Evolutionary conservation across 1,284 basidiomycete species (phyloP).

Genomic region (Cryptococcus sp.): DNA sequence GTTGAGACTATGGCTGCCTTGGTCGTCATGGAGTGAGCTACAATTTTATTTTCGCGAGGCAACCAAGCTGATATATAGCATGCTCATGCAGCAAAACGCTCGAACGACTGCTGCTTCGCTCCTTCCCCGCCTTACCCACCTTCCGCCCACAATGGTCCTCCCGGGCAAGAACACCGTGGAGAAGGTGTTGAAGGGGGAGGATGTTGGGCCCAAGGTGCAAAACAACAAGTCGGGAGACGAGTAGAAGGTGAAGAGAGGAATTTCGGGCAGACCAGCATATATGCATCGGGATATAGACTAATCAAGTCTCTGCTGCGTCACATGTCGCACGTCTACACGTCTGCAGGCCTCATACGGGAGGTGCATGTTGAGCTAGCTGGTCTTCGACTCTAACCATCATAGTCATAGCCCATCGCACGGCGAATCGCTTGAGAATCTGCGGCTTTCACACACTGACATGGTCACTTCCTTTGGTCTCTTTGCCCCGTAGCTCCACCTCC

Average conservation of each 20-base stretch:
- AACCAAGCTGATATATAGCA: slow-evolving; percentile 38
- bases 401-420: too few species aligned
- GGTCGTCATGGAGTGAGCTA: slow-evolving; percentile 83
- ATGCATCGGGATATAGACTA: slow-evolving; percentile 1
- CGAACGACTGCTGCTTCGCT: slow-evolving; percentile 61
- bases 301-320: too few species aligned
- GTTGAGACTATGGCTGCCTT: slow-evolving; percentile 97
- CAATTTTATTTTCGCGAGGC: background rate
- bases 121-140: slow-evolving; percentile 70
- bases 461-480: too few species aligned
- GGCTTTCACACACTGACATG: too few species aligned
- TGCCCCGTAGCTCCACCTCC: too few species aligned
- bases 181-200: slow-evolving; percentile 19
- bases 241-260: slow-evolving; percentile 10
- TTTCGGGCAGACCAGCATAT: slow-evolving; percentile 7
- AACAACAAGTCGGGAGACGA: slow-evolving; percentile 32
- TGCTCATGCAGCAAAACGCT: slow-evolving; percentile 77
- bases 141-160: slow-evolving; percentile 68
- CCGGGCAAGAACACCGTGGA: slow-evolving; percentile 37
- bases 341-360: too few species aligned
- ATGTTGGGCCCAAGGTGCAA: slow-evolving; percentile 18
- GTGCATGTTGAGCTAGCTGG: too few species aligned
- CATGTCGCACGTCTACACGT: too few species aligned
- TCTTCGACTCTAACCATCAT: too few species aligned
- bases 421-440: too few species aligned